These are phyloP conservation scores for Trichoderma atroviride DNA, from an alignment of 2,329 filamentous ascomycete genomes.

Conservation along the genomic window DNA sequence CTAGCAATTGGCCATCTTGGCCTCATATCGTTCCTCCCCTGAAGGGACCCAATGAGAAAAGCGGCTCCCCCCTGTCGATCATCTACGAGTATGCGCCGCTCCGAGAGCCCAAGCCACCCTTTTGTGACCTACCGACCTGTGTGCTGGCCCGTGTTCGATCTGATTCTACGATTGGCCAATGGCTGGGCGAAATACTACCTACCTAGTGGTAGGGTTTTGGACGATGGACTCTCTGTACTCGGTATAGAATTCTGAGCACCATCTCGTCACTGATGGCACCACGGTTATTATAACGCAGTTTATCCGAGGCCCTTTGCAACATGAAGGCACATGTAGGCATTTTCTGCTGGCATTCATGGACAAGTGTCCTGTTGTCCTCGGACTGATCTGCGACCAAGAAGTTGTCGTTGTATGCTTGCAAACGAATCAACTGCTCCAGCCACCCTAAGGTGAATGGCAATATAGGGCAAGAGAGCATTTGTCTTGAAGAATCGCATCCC, in stretches of 20 bases:
- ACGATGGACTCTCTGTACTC: not conserved
- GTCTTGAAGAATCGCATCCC: not conserved
- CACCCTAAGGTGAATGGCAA: no score
- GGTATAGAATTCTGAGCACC: not conserved
- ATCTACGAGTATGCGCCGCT: not conserved
- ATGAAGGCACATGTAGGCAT: not conserved
- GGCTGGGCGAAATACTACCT: not conserved
- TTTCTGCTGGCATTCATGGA: not conserved
- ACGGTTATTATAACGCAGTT: not conserved
- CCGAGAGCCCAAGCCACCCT: not conserved
- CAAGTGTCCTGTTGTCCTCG: not conserved
- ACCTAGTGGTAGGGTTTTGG: not conserved
- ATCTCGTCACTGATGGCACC: not conserved
- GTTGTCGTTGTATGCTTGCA: not conserved
- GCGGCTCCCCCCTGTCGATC: conserved; percentile 24
- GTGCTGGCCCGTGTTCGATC: conserved; percentile 1
- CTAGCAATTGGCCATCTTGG: not conserved
- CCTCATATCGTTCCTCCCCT: not conserved
- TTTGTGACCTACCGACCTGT: not conserved
- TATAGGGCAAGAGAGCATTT: not conserved
- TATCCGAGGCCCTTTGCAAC: not conserved
- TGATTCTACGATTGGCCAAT: not conserved
- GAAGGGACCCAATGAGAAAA: not conserved
- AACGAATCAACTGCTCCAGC: not conserved
- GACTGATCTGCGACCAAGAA: not conserved